These are phyloP conservation scores for Leccinum subatratum DNA, from an alignment of 1,284 basidiomycete genomes.

Conservation along the genomic window DNA sequence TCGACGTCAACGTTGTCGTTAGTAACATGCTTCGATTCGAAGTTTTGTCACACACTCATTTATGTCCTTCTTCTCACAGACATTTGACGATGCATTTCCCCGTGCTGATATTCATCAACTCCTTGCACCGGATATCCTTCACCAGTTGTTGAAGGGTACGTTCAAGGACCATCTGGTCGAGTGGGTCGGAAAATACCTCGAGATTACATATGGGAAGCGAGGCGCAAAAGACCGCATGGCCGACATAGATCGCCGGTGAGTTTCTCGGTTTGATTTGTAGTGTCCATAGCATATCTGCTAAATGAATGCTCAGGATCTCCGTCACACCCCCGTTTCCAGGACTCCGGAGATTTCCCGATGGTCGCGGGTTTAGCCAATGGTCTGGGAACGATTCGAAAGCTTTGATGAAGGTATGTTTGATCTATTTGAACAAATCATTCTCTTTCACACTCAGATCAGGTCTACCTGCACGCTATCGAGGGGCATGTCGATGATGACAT, in stretches of 20 bases:
- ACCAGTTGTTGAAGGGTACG: neutral
- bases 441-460: neutral
- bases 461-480: neutral
- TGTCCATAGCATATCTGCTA: neutral
- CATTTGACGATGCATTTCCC: neutral
- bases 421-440: neutral
- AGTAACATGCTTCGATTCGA: neutral
- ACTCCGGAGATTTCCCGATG: constrained; percentile 8
- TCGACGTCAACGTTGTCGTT: neutral
- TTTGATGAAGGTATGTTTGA: constrained; percentile 12
- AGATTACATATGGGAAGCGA: neutral
- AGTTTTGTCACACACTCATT: neutral
- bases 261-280: neutral
- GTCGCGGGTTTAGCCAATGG: constrained; percentile 12
- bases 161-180: neutral
- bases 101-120: neutral
- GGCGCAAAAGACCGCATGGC: neutral
- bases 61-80: neutral
- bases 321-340: constrained; percentile 5
- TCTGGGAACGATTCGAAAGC: constrained; percentile 15
- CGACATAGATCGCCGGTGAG: neutral
- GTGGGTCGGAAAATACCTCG: neutral
- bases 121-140: neutral
- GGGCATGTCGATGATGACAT: constrained; percentile 8
- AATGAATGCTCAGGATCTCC: constrained; percentile 5